Evolutionary conservation across 2,329 filamentous ascomycete genomes (phyloP), one percentile per base, ranked within the genome.

Genomic region (Scytalidium lignicola): DNA sequence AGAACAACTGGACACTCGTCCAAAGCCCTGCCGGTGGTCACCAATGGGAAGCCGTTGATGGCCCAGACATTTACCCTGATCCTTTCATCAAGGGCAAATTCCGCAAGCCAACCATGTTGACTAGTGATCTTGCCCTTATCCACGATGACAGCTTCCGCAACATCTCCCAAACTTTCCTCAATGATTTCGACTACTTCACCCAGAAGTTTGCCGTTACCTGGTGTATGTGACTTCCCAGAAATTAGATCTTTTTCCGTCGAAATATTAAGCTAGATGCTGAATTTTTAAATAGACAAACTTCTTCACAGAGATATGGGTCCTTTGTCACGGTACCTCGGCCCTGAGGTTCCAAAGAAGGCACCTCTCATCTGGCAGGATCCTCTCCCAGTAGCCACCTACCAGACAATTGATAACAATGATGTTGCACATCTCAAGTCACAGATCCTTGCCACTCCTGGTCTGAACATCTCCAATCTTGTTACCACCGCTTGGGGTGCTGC

Each of bases 251-350:
- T 19, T 26, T 20, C 37, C 26, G 22, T 20, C 12, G 12, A 37
- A 37, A 4, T 4, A 15, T 5, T 4, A n/a, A 9, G 5, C 15
- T 37, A 37, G 32, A 37, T 37, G 15, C 32, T 37, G 15, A 37
- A 7, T 17, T 17, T 4, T 13, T 23, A 4, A 23, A 80, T 76
- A 78, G 80, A 80, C 72, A 82, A 82, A 72, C 70, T 82, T 49
- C 68, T 80, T 40, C 78, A 82, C 67, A 76, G 78, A 69, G 78
- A 81, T 60, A 76, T 82, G 74, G 78, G 78, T 23, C 78, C 44
- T 74, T 76, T 52, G 64, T 41, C 71, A 22, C 76, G 78, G 62
- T 81, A 76, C 71, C 59, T 80, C 52, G 78, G 78, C 29, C 77
- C 78, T 2, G 78, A 82, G 61, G 70, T 81, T 40, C 78, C 78